Percentiles rank a stretch among this genome's conserved stretches.
phyloP scores from a whole-genome alignment of 345 rosid genomes.

The Eucalyptus caleyi region DNA sequence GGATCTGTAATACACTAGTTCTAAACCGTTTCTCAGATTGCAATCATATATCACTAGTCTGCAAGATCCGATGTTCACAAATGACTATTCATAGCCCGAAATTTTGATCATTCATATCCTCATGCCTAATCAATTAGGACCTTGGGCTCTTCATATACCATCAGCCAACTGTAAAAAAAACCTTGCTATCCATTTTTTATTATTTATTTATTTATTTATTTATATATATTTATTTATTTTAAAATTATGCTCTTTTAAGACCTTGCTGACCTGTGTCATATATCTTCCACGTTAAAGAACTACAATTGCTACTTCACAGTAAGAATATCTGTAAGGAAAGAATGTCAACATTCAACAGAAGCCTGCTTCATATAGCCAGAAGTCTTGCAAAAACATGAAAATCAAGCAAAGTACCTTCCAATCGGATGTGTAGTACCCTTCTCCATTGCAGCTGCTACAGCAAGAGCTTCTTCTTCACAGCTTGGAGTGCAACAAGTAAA shows the following conservation, averaged over 20 bases:
- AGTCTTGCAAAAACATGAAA: too few species aligned
- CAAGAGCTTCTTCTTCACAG: conserved; percentile 98
- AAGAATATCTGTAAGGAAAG: neutral
- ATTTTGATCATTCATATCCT: neutral
- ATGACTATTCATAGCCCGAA: neutral
- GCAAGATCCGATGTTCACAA: neutral
- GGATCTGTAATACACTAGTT: neutral
- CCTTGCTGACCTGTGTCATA: neutral
- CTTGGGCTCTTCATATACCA: neutral
- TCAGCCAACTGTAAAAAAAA: neutral
- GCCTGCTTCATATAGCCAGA: neutral
- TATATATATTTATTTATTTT: too few species aligned
- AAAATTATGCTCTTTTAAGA: neutral
- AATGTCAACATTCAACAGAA: neutral
- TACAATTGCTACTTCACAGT: neutral
- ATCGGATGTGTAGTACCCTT: conserved; percentile 99
- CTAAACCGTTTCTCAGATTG: neutral
- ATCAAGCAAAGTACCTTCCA: conserved; percentile 67
- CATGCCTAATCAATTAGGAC: neutral
- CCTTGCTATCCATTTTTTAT: neutral
- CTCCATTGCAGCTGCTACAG: conserved; percentile 99
- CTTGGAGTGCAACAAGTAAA: conserved; percentile 57
- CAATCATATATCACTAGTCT: neutral
- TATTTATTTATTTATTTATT: too few species aligned
- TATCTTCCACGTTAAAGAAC: neutral